These are phyloP conservation scores for Jackrogersella minutella DNA, from an alignment of 495 filamentous ascomycete species.

Conservation along the genomic window DNA sequence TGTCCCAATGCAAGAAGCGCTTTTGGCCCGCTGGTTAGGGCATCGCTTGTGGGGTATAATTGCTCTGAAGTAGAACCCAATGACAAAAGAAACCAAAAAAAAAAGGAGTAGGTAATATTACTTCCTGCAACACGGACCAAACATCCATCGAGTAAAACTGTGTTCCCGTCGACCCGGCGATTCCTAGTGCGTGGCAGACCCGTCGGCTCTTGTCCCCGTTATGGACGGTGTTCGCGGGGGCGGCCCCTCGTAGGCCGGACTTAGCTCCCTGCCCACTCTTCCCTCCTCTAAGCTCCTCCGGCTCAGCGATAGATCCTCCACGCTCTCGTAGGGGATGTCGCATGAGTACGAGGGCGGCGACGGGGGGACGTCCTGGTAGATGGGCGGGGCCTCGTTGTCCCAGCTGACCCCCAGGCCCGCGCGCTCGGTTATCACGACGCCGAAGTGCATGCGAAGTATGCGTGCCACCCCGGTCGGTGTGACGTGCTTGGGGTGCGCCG, in stretches of 20 bases:
- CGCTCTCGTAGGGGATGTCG: constrained; percentile 35
- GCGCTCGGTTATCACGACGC: constrained; percentile 79
- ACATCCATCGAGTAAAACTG: neutral
- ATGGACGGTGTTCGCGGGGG: constrained; percentile 3
- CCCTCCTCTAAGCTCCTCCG: constrained; percentile 15
- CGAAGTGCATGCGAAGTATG: constrained; percentile 93
- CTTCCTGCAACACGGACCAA: neutral
- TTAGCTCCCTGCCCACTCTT: constrained; percentile 5
- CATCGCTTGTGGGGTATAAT: constrained; percentile 36
- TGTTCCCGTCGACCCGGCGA: neutral
- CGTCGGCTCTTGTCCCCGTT: neutral
- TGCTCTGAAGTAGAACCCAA: constrained; percentile 1
- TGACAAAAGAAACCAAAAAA: constrained; percentile 6
- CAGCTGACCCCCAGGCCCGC: constrained; percentile 91
- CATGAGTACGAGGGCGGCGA: constrained; percentile 79
- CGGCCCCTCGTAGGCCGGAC: constrained; percentile 32
- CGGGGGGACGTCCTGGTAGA: constrained; percentile 92
- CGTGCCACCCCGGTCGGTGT: constrained; percentile 91
- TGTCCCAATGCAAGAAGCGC: constrained; percentile 20
- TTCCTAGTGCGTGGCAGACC: constrained; percentile 21
- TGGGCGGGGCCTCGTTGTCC: constrained; percentile 95
- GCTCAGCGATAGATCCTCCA: constrained; percentile 34
- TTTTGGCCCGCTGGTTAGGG: neutral
- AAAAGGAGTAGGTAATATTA: neutral
- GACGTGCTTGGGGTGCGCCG: constrained; percentile 71